Conservation (phyloP, 2,329 filamentous ascomycete species). For the Hawksworthiomyces lignivorus region DNA sequence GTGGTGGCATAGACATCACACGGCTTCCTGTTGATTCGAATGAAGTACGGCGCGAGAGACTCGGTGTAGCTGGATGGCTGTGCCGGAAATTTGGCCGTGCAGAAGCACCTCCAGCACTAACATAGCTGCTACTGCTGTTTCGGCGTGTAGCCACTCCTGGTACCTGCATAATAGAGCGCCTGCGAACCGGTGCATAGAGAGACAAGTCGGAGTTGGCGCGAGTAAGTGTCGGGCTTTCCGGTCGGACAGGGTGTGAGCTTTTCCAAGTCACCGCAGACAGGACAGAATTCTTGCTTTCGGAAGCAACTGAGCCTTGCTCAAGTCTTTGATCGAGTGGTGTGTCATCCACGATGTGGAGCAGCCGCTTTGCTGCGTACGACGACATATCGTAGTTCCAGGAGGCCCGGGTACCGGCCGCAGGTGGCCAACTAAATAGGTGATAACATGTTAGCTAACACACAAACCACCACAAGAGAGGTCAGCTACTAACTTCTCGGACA, state of each 20-base stretch:
- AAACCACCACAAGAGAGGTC: too few species aligned
- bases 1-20: conserved; percentile 29
- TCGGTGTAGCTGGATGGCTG: conserved; percentile 31
- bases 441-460: too few species aligned
- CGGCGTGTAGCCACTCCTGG: conserved; percentile 42
- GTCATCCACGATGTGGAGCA: conserved; percentile 32
- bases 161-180: conserved; percentile 39
- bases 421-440: too few species aligned
- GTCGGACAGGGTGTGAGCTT: conserved; percentile 25
- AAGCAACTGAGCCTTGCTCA: conserved; percentile 26
- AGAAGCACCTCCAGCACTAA: conserved; percentile 1
- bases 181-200: conserved; percentile 38
- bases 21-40: conserved; percentile 28
- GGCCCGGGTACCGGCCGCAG: conserved; percentile 24
- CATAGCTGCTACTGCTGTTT: conserved; percentile 17
- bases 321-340: conserved; percentile 23
- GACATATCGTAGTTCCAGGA: conserved; percentile 36
- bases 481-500: conserved; percentile 21
- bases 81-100: conserved; percentile 27
- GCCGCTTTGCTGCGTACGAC: conserved; percentile 38
- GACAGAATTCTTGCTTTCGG: conserved; percentile 26
- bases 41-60: conserved; percentile 30
- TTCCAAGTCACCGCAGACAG: conserved; percentile 29
- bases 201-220: conserved; percentile 40
- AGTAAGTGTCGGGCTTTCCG: conserved; percentile 23